These are phyloP conservation scores for Ophiostoma triangulosporum DNA, from an alignment of 2,329 filamentous ascomycete genomes.

Conservation along the genomic window DNA sequence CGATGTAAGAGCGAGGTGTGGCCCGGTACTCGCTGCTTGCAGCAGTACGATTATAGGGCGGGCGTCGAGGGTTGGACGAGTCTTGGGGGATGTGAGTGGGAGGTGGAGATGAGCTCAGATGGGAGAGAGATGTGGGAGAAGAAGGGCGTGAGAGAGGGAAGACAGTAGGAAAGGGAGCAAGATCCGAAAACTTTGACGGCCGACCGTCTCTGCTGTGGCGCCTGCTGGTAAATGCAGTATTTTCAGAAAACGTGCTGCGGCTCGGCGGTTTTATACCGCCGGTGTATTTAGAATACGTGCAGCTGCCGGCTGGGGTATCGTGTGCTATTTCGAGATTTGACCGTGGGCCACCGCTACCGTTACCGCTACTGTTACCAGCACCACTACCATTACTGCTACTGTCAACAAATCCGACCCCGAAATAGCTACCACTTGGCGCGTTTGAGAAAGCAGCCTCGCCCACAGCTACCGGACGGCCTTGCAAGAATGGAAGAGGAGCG, in stretches of 20 bases:
- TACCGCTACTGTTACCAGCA: neutral
- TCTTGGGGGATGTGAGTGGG: neutral
- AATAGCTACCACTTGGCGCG: neutral
- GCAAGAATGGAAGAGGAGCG: neutral
- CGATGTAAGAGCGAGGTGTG: neutral
- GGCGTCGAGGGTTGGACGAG: neutral
- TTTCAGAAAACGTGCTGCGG: neutral
- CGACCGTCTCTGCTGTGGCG: neutral
- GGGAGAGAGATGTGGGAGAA: neutral
- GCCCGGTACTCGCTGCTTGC: neutral
- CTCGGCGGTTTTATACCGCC: neutral
- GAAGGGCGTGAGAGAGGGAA: neutral
- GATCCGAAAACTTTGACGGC: neutral
- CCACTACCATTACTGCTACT: neutral
- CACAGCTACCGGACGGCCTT: neutral
- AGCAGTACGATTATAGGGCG: neutral
- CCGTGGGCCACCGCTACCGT: neutral
- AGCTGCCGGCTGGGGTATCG: neutral
- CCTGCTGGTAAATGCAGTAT: neutral
- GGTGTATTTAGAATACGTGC: neutral
- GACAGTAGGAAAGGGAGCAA: neutral
- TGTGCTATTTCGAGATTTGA: neutral
- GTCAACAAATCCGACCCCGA: neutral
- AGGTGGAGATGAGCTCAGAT: neutral
- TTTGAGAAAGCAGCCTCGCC: slow-evolving; percentile 1